Evolutionary conservation across 805 yeast genomes (phyloP).

Genomic region (Zygosaccharomyces siamensis): DNA sequence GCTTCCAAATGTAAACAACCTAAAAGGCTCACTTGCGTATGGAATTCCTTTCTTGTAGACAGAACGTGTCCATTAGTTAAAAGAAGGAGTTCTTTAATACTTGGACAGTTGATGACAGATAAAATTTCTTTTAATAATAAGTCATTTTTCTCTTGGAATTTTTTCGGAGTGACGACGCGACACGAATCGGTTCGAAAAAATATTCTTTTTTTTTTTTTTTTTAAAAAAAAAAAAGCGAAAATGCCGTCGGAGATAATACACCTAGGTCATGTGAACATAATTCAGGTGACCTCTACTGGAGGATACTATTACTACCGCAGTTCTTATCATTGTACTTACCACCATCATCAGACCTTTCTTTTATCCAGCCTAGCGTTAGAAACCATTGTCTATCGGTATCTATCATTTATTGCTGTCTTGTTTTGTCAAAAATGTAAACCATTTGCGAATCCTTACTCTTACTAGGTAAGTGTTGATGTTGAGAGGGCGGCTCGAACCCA

Average conservation of each 20-base stretch:
- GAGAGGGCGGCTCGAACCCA: slow-evolving; percentile 5
- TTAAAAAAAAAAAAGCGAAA: background rate
- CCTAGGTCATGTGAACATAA: background rate
- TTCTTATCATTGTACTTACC: too few species aligned
- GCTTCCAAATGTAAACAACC: background rate
- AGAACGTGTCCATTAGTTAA: background rate
- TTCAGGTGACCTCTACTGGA: background rate
- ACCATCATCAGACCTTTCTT: too few species aligned
- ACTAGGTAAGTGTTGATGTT: background rate
- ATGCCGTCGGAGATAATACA: background rate
- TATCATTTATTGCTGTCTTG: background rate
- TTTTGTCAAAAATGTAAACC: slow-evolving; percentile 18
- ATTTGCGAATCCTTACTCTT: slow-evolving; percentile 1
- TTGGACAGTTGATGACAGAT: background rate
- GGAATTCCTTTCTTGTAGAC: too few species aligned
- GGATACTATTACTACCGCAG: too few species aligned
- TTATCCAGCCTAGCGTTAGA: too few species aligned
- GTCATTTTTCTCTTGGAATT: background rate
- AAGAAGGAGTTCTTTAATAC: background rate
- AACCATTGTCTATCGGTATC: too few species aligned
- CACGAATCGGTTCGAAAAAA: background rate
- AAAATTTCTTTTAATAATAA: slow-evolving; percentile 3
- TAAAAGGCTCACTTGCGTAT: background rate
- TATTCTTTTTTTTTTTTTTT: too few species aligned
- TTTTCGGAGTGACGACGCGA: background rate